These are phyloP conservation scores for Pythium aristosporum DNA, from an alignment of 352 stramenopile genomes.

Conservation along the genomic window DNA sequence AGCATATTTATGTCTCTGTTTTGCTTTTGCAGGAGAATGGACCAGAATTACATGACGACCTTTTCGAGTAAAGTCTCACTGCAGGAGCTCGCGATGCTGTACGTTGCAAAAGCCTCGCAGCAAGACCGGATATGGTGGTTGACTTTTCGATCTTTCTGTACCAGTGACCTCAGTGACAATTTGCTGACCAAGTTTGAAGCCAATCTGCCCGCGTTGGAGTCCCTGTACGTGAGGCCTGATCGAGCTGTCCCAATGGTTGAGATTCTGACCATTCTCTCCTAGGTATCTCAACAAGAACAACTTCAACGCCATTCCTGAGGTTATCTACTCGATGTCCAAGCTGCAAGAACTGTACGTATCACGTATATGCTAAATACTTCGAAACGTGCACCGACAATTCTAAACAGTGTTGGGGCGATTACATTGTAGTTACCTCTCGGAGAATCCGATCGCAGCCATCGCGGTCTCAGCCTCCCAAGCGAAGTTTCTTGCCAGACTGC, in stretches of 20 bases:
- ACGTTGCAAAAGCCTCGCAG: neutral
- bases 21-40: neutral
- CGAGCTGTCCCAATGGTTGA: neutral
- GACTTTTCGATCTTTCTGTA: neutral
- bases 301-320: neutral
- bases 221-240: neutral
- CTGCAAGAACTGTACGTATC: neutral
- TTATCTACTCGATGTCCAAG: slow-evolving; percentile 3
- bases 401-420: neutral
- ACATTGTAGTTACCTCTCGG: neutral
- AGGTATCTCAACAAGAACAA: slow-evolving; percentile 12
- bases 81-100: neutral
- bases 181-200: neutral
- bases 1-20: neutral
- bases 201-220: neutral
- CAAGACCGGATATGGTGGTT: too few species aligned
- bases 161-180: neutral
- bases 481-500: neutral
- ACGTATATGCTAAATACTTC: neutral
- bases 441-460: neutral
- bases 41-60: slow-evolving; percentile 3
- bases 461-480: neutral
- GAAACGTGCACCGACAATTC: neutral
- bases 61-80: neutral
- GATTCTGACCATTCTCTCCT: neutral